These are phyloP conservation scores for Hyparrhenia diplandra DNA, from an alignment of 176 grass and related monocot species.

Conservation along the genomic window DNA sequence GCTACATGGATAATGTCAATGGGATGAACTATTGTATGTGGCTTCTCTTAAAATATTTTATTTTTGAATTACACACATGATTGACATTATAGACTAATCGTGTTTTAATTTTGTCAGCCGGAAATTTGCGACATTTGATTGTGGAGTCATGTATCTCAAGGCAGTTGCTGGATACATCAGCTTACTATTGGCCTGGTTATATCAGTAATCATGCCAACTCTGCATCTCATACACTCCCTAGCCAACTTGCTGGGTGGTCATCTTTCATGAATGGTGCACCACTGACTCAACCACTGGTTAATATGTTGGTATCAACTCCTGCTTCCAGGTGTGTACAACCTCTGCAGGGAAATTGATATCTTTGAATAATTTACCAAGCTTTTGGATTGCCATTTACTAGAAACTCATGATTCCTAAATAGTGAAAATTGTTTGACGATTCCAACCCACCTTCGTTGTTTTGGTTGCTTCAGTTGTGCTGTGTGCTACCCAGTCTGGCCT, in stretches of 20 bases:
- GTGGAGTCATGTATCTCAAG: slow-evolving; percentile 95
- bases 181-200: slow-evolving; percentile 88
- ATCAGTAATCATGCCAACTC: slow-evolving; percentile 57
- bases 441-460: not conserved
- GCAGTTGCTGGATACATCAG: slow-evolving; percentile 83
- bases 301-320: slow-evolving; percentile 63
- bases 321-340: slow-evolving; percentile 84
- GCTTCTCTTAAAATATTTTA: slow-evolving; percentile 28
- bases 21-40: slow-evolving; percentile 64
- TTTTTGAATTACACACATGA: slow-evolving; percentile 5
- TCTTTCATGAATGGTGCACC: slow-evolving; percentile 80
- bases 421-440: not conserved
- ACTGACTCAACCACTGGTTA: slow-evolving; percentile 65
- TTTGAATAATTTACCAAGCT: slow-evolving; percentile 17
- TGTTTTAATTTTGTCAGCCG: slow-evolving; percentile 60
- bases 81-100: slow-evolving; percentile 8
- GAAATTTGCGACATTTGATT: slow-evolving; percentile 95
- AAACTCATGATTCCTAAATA: slow-evolving; percentile 5
- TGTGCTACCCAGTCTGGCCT: not conserved
- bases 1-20: slow-evolving; percentile 55
- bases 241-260: slow-evolving; percentile 80
- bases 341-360: not conserved
- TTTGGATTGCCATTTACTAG: slow-evolving; percentile 16
- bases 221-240: slow-evolving; percentile 52
- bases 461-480: not conserved